Evolutionary conservation across 2,329 filamentous ascomycete species (phyloP).

Genomic region (Colletotrichum brevisporum): DNA sequence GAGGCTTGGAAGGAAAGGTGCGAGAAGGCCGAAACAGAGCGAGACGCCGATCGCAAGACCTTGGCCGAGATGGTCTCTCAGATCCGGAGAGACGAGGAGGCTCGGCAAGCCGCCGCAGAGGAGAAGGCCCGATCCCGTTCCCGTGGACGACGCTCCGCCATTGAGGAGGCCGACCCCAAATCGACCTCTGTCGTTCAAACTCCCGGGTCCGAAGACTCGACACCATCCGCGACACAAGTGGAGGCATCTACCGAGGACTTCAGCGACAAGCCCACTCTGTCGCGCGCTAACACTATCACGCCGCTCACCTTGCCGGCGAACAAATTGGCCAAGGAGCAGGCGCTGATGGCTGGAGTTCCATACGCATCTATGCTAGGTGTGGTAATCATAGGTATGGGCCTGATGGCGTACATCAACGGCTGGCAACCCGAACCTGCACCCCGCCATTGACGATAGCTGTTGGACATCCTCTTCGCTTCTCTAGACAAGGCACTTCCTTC

Average conservation of each 20-base stretch:
- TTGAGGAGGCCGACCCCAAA: slow-evolving; percentile 28
- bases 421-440: slow-evolving; percentile 72
- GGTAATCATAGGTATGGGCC: slow-evolving; percentile 82
- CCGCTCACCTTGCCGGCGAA: slow-evolving; percentile 57
- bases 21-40: slow-evolving; percentile 84
- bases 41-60: slow-evolving; percentile 78
- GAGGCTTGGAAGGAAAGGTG: slow-evolving; percentile 83
- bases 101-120: slow-evolving; percentile 57
- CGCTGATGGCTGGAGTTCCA: slow-evolving; percentile 72
- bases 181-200: slow-evolving; percentile 12
- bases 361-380: slow-evolving; percentile 88
- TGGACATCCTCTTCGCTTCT: slow-evolving; percentile 18
- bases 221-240: slow-evolving; percentile 36
- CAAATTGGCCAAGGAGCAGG: slow-evolving; percentile 59
- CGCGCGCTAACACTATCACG: slow-evolving; percentile 65
- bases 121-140: slow-evolving; percentile 57
- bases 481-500: slow-evolving; percentile 30
- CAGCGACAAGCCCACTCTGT: slow-evolving; percentile 59
- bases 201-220: slow-evolving; percentile 21
- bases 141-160: slow-evolving; percentile 42
- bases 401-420: slow-evolving; percentile 90
- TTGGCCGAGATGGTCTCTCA: slow-evolving; percentile 90
- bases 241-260: slow-evolving; percentile 49
- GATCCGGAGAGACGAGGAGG: slow-evolving; percentile 79
- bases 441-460: slow-evolving; percentile 46